Percentiles rank a stretch among this genome's conserved stretches.
phyloP scores from a whole-genome alignment of 2,329 filamentous ascomycete species.

The Hymenotorrendiella dingleyae region DNA sequence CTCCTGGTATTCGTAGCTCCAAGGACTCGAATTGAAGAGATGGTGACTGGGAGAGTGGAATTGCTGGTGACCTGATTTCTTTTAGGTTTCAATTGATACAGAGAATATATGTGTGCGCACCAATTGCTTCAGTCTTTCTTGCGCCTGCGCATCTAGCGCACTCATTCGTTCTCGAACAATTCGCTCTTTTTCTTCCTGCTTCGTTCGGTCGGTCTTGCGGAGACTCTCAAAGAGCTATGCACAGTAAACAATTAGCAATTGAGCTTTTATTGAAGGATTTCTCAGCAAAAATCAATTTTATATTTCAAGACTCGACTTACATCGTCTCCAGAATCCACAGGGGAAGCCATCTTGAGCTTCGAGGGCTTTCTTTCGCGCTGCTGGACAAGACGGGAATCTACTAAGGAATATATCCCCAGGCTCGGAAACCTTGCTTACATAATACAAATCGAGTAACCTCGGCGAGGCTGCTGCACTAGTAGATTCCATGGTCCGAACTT shows the following conservation, averaged over 20 bases:
- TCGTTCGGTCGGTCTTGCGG: conserved; percentile 52
- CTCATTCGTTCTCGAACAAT: conserved; percentile 44
- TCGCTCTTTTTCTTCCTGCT: conserved; percentile 52
- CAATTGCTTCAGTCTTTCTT: conserved; percentile 58
- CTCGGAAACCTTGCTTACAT: no score
- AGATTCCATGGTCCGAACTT: no score
- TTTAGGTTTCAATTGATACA: conserved; percentile 5
- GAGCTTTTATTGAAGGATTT: background rate
- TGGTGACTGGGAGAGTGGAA: conserved; percentile 77
- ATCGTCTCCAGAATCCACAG: conserved; percentile 36
- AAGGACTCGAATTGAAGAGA: conserved; percentile 78
- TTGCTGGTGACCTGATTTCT: conserved; percentile 65
- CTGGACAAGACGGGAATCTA: no score
- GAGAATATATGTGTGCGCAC: conserved; percentile 36
- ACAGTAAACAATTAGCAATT: conserved; percentile 15
- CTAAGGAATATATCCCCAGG: no score
- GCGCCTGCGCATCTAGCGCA: conserved; percentile 38
- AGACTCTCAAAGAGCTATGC: conserved; percentile 54
- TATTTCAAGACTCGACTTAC: conserved; percentile 28
- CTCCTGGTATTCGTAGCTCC: conserved; percentile 78
- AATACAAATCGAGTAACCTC: no score
- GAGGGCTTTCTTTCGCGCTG: background rate
- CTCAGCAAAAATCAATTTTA: background rate
- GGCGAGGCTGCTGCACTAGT: no score
- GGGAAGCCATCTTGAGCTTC: conserved; percentile 22